Conservation (phyloP, 306 rosid species). For the Glycine tomentella region DNA sequence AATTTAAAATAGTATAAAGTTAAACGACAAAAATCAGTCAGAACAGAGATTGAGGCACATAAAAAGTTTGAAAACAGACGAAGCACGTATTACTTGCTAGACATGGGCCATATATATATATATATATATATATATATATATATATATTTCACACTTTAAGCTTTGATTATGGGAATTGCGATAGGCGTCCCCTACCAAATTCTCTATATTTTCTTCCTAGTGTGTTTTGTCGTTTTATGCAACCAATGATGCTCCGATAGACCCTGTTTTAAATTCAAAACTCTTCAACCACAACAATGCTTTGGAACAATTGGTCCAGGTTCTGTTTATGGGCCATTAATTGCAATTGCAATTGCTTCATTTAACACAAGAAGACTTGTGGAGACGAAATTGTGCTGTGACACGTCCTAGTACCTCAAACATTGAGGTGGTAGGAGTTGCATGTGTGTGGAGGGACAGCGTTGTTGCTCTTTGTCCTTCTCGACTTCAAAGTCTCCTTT, state of each 20-base stretch:
- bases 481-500: not conserved
- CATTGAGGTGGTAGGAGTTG: not conserved
- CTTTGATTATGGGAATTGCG: not conserved
- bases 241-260: not conserved
- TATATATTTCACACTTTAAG: no score
- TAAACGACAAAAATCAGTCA: not conserved
- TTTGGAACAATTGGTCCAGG: no score
- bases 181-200: conserved; percentile 11
- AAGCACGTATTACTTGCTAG: no score
- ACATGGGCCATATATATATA: not conserved
- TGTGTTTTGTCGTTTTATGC: conserved; percentile 11
- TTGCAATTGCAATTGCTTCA: no score
- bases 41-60: not conserved
- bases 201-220: not conserved
- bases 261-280: not conserved
- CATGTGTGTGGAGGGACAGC: not conserved
- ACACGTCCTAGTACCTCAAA: not conserved
- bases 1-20: not conserved
- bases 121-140: no score
- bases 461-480: conserved; percentile 24
- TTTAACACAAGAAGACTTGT: no score
- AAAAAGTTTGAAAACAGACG: not conserved
- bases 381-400: no score
- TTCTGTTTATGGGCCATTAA: no score
- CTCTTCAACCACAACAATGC: no score